These are phyloP conservation scores for Marasmius tenuissimus DNA, from an alignment of 1,284 basidiomycete genomes.

Conservation along the genomic window DNA sequence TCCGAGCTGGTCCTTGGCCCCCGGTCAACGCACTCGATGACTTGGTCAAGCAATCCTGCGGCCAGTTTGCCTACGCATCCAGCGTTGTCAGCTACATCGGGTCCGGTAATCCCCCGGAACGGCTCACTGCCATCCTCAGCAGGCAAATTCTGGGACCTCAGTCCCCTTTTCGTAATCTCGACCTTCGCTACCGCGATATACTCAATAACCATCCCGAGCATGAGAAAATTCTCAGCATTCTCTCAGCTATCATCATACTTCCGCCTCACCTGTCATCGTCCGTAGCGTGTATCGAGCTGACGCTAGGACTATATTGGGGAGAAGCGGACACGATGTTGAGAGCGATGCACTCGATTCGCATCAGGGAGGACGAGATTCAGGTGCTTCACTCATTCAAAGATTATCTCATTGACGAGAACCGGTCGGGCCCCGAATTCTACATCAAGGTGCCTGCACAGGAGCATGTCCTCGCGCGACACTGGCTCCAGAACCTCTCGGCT, in stretches of 20 bases:
- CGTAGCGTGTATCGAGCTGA: not conserved
- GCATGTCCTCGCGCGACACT: too few relatives aligned
- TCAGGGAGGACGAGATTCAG: not conserved
- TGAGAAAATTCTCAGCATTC: not conserved
- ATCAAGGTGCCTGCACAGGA: not conserved
- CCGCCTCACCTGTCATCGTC: not conserved
- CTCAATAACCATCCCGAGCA: slow-evolving; percentile 1
- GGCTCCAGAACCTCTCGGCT: too few relatives aligned
- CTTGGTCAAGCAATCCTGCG: slow-evolving; percentile 20
- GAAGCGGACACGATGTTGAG: not conserved
- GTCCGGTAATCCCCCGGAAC: slow-evolving; percentile 11
- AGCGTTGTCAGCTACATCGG: slow-evolving; percentile 25
- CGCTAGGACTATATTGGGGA: not conserved
- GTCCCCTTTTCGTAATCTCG: slow-evolving; percentile 9
- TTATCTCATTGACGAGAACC: not conserved
- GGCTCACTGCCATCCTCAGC: too few relatives aligned
- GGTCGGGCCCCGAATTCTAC: not conserved
- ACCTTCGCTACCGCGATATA: slow-evolving; percentile 21
- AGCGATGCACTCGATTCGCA: not conserved
- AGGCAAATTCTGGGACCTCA: too few relatives aligned
- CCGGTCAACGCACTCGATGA: slow-evolving; percentile 12
- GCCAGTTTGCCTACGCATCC: slow-evolving; percentile 25
- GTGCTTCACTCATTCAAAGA: not conserved
- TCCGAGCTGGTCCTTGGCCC: slow-evolving; percentile 17
- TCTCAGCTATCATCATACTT: not conserved